Conservation (phyloP, 371 early-diverging fungal species). For the Mortierella sp. region DNA sequence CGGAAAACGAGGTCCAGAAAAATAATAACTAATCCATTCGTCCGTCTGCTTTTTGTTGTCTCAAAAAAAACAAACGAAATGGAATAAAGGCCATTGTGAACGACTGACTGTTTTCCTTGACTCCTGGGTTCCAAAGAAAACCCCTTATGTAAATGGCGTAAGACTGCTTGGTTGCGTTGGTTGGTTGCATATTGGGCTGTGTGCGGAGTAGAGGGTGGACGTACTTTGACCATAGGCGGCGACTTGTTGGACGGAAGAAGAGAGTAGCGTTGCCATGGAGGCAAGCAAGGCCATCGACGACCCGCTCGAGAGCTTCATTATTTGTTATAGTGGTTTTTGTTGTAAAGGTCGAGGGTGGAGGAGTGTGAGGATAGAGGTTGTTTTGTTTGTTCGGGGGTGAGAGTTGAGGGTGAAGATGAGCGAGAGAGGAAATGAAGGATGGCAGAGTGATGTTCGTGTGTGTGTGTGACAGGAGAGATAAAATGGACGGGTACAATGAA, state of each 20-base stretch:
- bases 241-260: constrained; percentile 23
- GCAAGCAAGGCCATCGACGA: constrained; percentile 21
- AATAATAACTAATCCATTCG: background rate
- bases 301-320: constrained; percentile 6
- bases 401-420: background rate
- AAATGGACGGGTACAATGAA: constrained; percentile 1
- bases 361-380: background rate
- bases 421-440: background rate
- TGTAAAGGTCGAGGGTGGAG: background rate
- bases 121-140: background rate
- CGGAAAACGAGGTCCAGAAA: background rate
- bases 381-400: constrained; percentile 4
- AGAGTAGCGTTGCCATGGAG: constrained; percentile 22
- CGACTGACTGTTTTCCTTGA: background rate
- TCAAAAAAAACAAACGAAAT: background rate
- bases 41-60: background rate
- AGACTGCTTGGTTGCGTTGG: too few species aligned
- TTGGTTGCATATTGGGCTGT: too few species aligned
- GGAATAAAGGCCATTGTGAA: background rate
- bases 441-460: background rate
- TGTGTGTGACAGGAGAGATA: background rate
- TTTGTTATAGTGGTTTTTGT: background rate
- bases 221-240: constrained; percentile 43
- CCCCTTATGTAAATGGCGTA: background rate
- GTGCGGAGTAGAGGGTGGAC: constrained; percentile 9